A percentile compares a stretch with the other conserved stretches of the same genome.
phyloP scores from a whole-genome alignment of 345 rosid species.

The Acer yangbiense region DNA sequence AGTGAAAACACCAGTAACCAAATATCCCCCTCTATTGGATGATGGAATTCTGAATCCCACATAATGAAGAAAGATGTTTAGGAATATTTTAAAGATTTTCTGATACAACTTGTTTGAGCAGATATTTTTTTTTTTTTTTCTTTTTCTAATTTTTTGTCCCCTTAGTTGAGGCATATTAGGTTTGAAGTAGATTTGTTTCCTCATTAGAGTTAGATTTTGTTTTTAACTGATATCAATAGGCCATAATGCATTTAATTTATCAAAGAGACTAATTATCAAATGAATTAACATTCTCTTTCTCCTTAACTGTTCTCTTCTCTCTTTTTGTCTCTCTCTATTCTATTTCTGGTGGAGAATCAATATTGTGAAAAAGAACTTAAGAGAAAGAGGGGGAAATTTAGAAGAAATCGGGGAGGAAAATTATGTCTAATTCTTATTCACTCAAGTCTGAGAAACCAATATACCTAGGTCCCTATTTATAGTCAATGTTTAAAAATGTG shows the following conservation, averaged over 20 bases:
- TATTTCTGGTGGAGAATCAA: not conserved
- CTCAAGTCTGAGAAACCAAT: not conserved
- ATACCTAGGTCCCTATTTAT: not conserved
- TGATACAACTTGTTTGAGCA: not conserved
- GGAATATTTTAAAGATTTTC: not conserved
- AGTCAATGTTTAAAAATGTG: not conserved
- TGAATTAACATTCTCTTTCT: not conserved
- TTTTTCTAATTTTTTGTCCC: not conserved
- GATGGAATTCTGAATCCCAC: not conserved
- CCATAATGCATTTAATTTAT: not conserved
- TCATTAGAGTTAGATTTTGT: not conserved
- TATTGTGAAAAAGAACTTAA: not conserved
- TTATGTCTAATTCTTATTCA: not conserved
- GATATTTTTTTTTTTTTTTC: not conserved
- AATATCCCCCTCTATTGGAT: not conserved
- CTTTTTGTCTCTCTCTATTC: not conserved
- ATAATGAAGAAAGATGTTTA: not conserved
- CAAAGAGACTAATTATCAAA: not conserved
- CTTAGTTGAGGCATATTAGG: not conserved
- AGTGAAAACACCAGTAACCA: conserved; percentile 3
- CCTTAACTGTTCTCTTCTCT: not conserved
- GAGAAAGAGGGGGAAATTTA: not conserved
- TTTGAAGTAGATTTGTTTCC: not conserved
- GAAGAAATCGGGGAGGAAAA: not conserved
- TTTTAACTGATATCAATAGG: not conserved